A percentile compares a stretch with the other conserved stretches of the same genome.
These are phyloP conservation scores for Tardiomyces blankii DNA, from an alignment of 1,139 yeast species.

Conservation along the genomic window DNA sequence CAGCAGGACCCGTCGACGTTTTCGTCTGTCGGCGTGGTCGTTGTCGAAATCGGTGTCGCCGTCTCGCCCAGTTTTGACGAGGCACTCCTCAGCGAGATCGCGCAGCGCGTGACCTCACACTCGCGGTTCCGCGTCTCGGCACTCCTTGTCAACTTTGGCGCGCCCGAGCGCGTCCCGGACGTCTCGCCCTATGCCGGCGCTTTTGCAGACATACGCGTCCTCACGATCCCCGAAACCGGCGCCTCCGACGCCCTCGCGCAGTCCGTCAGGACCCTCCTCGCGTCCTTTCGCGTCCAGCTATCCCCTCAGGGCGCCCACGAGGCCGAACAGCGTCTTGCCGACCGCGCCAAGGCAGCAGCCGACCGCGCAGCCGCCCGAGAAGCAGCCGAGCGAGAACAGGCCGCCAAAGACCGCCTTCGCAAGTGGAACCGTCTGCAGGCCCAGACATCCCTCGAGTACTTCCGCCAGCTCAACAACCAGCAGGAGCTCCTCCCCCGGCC, in stretches of 20 bases:
- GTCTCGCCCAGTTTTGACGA: conserved; percentile 7
- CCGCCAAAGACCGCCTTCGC: background rate
- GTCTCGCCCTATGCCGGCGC: conserved; percentile 1
- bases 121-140: conserved; percentile 9
- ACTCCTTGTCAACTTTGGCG: conserved; percentile 10
- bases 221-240: background rate
- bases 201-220: background rate
- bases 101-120: conserved; percentile 3
- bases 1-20: conserved; percentile 13
- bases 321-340: conserved; percentile 1
- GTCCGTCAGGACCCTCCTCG: background rate
- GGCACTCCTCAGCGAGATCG: conserved; percentile 11
- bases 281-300: background rate
- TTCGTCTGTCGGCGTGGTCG: conserved; percentile 10
- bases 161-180: background rate
- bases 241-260: background rate
- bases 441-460: conserved; percentile 3
- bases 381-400: conserved; percentile 2
- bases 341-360: conserved; percentile 5
- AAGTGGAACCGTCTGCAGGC: conserved; percentile 1
- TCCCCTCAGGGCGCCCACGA: conserved; percentile 3
- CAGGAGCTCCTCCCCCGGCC: background rate
- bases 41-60: conserved; percentile 7
- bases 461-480: conserved; percentile 1
- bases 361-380: conserved; percentile 1